A percentile compares a stretch with the other conserved stretches of the same genome.
Conservation (phyloP, 1,284 basidiomycete genomes). For the Ustilago bromivora region DNA sequence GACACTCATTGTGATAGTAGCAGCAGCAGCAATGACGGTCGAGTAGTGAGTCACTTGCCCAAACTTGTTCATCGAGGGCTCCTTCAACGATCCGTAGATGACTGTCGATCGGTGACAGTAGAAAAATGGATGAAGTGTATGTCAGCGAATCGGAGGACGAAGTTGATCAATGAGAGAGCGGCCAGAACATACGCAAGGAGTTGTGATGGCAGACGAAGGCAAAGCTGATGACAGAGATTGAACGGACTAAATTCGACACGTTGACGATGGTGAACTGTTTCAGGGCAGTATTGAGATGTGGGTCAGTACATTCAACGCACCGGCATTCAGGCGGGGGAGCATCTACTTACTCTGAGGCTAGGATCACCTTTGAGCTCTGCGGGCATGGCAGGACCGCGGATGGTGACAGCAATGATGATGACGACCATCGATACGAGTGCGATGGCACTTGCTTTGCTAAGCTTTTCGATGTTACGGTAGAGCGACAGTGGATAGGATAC, state of each 20-base stretch:
- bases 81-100: constrained; percentile 92
- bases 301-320: not conserved
- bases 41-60: constrained; percentile 84
- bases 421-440: constrained; percentile 85
- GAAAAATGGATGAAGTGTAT: not conserved
- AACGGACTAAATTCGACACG: constrained; percentile 72
- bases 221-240: constrained; percentile 68
- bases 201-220: constrained; percentile 70
- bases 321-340: not conserved
- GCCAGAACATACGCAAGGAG: constrained; percentile 49
- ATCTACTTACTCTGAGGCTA: constrained; percentile 28
- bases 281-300: not conserved
- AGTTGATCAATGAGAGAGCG: not conserved
- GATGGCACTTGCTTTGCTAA: constrained; percentile 89
- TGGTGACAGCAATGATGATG: constrained; percentile 87
- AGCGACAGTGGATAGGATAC: constrained; percentile 91
- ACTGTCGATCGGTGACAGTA: constrained; percentile 6
- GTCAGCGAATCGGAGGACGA: not conserved
- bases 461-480: constrained; percentile 96
- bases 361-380: constrained; percentile 80
- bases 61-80: constrained; percentile 94
- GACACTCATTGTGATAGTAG: constrained; percentile 77
- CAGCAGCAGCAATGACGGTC: constrained; percentile 65
- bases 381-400: constrained; percentile 86
- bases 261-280: constrained; percentile 84